Evolutionary conservation across 441 rosid genomes (phyloP), one percentile per base, ranked within the genome.

Genomic region (Aleurites moluccanus): DNA sequence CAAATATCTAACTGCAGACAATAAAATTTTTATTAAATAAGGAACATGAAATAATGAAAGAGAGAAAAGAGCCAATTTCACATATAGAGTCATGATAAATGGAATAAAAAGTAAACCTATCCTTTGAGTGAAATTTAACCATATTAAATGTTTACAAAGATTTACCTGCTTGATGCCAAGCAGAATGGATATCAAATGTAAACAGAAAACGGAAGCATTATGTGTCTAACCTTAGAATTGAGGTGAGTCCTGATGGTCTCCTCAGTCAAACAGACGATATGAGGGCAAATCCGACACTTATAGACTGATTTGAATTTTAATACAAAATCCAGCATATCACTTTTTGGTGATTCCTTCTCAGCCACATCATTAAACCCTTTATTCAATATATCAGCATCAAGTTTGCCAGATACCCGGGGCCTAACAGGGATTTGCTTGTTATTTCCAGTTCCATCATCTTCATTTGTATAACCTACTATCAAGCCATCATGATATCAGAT

Each of bases 271-370:
- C 96, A 95, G 76, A 93, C 62, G 59, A 80, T 74, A 27, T 78
- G 78, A 28, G 97, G 97, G 78, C 98, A 95, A 67, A 91, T 83
- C 83, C 86, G 84, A 88, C 99, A 95, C 83, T 83, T 91, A 73
- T 81, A 91, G 79, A 88, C 92, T 0, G 96, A 88, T 79, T 93
- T 91, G 84, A 80, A 80, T 77, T 86, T 83, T 55, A 91, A 59
- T 68, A 95, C 76, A 85, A 86, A 90, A 9, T 82, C 87, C n/a
- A 87, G 79, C 72, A 89, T 74, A 78, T 86, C 87, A 71, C 70
- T 75, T 63, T 86, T 81, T 9, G 83, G 60, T 6, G 81, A 71
- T 64, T 80, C 80, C 75, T 69, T 50, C 21, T 81, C 75, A 56
- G 71, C 76, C 21, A 20, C 18, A 63, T n/a, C 49, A 73, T 68